Conservation (phyloP, 23 red algal species). For the Gracilariopsis chorda region DNA sequence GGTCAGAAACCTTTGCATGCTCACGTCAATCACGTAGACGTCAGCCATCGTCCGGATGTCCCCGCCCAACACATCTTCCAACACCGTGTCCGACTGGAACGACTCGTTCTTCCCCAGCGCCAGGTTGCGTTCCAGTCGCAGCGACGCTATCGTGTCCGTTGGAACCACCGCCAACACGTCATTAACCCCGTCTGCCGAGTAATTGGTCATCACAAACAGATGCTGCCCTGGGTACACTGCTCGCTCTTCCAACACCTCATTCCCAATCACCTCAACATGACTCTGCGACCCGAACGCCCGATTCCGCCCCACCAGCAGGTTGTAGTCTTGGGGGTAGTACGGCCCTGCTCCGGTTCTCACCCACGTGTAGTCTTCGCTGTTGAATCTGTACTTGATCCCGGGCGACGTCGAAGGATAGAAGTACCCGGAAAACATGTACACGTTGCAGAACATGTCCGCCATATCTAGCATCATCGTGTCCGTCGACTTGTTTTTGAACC, state of each 20-base stretch:
- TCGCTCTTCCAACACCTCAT: neutral
- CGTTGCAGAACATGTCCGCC: constrained; percentile 66
- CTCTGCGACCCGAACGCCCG: neutral
- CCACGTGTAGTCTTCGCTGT: constrained; percentile 20
- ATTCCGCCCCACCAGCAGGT: neutral
- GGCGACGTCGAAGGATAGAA: constrained; percentile 39
- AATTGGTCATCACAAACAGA: constrained; percentile 44
- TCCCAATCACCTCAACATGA: neutral
- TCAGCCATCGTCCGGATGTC: constrained; percentile 11
- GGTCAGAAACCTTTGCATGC: constrained; percentile 33
- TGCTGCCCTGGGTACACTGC: constrained; percentile 21
- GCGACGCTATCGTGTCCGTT: neutral
- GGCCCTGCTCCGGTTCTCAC: constrained; percentile 43
- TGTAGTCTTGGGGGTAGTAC: constrained; percentile 44
- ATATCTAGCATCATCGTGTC: constrained; percentile 29
- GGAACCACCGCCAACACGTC: constrained; percentile 14
- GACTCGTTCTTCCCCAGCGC: constrained; percentile 22
- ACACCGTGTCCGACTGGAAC: neutral
- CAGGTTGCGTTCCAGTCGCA: constrained; percentile 16
- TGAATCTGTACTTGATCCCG: constrained; percentile 33
- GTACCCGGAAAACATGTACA: constrained; percentile 63
- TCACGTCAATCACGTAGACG: constrained; percentile 46
- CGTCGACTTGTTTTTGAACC: constrained; percentile 12
- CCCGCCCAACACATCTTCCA: neutral
- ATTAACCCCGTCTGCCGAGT: neutral